These are phyloP conservation scores for Phytophthora macrochlamydospora DNA, from an alignment of 352 stramenopile genomes.

Conservation along the genomic window DNA sequence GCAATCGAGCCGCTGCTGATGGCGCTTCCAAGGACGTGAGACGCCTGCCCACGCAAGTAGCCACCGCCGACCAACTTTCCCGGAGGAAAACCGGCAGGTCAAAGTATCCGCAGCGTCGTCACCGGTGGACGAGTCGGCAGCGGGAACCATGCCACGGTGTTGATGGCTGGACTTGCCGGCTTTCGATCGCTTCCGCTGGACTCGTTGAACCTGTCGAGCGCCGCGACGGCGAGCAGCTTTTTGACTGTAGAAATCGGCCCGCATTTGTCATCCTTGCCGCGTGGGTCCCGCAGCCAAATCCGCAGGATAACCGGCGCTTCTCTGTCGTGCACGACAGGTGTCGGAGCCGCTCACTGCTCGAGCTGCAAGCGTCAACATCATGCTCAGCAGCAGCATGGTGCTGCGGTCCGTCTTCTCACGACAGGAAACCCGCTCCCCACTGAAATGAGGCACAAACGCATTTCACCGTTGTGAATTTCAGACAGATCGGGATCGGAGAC, in stretches of 20 bases:
- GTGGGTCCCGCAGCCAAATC: constrained; percentile 5
- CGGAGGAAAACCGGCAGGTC: constrained; percentile 16
- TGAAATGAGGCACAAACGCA: neutral
- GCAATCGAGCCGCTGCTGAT: neutral
- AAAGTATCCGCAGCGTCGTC: constrained; percentile 20
- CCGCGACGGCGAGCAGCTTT: constrained; percentile 9
- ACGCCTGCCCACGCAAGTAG: no score
- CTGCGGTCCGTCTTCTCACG: no score
- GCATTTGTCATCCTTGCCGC: constrained; percentile 12
- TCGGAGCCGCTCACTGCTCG: neutral
- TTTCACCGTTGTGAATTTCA: neutral
- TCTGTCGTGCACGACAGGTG: constrained; percentile 29
- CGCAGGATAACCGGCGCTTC: constrained; percentile 9
- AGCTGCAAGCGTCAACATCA: neutral
- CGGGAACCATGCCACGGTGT: neutral
- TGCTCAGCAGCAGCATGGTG: neutral
- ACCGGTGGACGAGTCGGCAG: constrained; percentile 8
- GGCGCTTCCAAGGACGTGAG: no score
- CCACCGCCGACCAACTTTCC: no score
- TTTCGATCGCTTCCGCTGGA: neutral
- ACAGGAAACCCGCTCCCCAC: neutral
- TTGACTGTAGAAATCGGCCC: constrained; percentile 18
- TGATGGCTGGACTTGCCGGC: neutral
- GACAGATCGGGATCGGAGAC: neutral
- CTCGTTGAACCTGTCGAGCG: constrained; percentile 15